Conservation (phyloP, 768 basidiomycete genomes). For the Gautieria morchelliformis region DNA sequence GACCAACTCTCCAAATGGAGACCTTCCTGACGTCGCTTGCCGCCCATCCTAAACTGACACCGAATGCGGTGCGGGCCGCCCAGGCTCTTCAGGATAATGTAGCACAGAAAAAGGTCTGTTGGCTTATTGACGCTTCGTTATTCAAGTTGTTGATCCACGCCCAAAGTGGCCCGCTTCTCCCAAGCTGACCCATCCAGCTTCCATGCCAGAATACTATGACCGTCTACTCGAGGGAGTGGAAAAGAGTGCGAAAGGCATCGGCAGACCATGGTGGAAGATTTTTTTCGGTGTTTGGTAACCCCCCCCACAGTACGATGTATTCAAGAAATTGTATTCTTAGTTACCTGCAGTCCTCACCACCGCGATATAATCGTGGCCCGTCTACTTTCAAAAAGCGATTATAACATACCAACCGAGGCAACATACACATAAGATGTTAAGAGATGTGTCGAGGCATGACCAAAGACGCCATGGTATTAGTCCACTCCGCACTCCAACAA, state of each 20-base stretch:
- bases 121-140: too few relatives aligned
- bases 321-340: not conserved
- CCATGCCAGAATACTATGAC: constrained; percentile 64
- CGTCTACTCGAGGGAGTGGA: constrained; percentile 66
- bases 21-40: constrained; percentile 55
- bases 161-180: constrained; percentile 56
- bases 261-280: constrained; percentile 75
- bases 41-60: constrained; percentile 58
- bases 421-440: too few relatives aligned
- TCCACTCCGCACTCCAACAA: too few relatives aligned
- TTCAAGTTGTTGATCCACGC: too few relatives aligned
- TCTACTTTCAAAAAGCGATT: not conserved
- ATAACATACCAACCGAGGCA: not conserved
- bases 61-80: constrained; percentile 49
- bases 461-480: too few relatives aligned
- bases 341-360: not conserved
- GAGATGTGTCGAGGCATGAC: too few relatives aligned
- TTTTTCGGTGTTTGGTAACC: constrained; percentile 71
- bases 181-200: constrained; percentile 56
- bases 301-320: not conserved
- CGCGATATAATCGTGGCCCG: not conserved
- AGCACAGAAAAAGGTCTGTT: constrained; percentile 46
- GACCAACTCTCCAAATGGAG: constrained; percentile 66
- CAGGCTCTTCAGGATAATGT: constrained; percentile 45
- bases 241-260: constrained; percentile 67